These are phyloP conservation scores for Thozetella sp. DNA, from an alignment of 495 filamentous ascomycete genomes.

Conservation along the genomic window DNA sequence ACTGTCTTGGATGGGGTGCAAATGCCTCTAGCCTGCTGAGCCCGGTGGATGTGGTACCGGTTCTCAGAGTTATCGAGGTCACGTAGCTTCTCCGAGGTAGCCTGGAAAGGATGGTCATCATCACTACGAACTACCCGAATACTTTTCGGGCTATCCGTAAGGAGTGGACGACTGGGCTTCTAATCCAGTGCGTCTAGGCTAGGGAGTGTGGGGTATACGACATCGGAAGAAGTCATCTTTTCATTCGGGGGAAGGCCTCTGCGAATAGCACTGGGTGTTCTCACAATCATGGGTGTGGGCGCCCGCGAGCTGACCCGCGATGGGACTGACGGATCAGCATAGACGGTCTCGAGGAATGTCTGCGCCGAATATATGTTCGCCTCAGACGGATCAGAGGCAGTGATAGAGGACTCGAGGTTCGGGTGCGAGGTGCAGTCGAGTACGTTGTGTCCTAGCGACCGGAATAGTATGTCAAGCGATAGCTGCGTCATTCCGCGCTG, in stretches of 20 bases:
- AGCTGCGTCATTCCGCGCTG: conserved; percentile 92
- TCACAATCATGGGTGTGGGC: conserved; percentile 80
- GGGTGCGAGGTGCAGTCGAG: conserved; percentile 62
- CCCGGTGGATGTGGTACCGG: background rate
- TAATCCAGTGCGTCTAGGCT: background rate
- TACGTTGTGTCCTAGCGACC: conserved; percentile 68
- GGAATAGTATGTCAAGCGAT: conserved; percentile 85
- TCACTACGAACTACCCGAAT: conserved; percentile 39
- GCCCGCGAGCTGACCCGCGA: conserved; percentile 69
- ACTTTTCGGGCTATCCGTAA: conserved; percentile 26
- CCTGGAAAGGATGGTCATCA: conserved; percentile 7
- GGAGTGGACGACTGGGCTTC: background rate
- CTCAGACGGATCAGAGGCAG: conserved; percentile 79
- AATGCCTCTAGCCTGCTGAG: background rate
- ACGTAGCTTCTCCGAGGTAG: background rate
- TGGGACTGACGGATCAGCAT: conserved; percentile 60
- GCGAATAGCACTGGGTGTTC: conserved; percentile 39
- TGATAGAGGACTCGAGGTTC: conserved; percentile 69
- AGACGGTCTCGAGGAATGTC: conserved; percentile 79
- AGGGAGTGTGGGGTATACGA: background rate
- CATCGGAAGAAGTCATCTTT: background rate
- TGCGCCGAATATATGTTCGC: conserved; percentile 77
- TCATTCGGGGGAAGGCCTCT: conserved; percentile 14
- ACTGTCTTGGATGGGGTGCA: conserved; percentile 14
- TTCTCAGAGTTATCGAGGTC: too few relatives aligned